Conservation (phyloP, 1,284 basidiomycete species). For the Porogramme epimiltina region DNA sequence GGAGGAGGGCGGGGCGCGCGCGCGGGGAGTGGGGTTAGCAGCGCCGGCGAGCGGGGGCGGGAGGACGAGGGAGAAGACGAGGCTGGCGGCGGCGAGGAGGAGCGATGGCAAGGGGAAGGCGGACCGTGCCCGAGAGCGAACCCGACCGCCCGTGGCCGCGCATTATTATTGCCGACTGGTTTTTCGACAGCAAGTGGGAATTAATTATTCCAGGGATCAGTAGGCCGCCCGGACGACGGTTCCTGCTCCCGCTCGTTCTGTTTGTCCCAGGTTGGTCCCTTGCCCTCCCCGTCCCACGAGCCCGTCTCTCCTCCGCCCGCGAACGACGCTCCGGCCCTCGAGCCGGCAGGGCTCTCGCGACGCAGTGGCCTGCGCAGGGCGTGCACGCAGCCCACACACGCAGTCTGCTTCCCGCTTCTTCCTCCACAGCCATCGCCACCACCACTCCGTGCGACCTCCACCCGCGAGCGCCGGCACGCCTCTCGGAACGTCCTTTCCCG, state of each 20-base stretch:
- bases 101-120: slow-evolving; percentile 25
- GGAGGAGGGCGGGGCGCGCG: not conserved
- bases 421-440: too few relatives aligned
- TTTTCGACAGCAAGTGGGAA: slow-evolving; percentile 16
- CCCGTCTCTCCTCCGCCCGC: not conserved
- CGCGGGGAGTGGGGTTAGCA: slow-evolving; percentile 1
- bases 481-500: slow-evolving; percentile 1
- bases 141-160: slow-evolving; percentile 21
- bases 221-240: slow-evolving; percentile 18
- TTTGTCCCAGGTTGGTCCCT: not conserved
- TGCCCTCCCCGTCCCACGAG: slow-evolving; percentile 2
- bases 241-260: slow-evolving; percentile 4
- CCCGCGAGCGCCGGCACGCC: not conserved
- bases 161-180: slow-evolving; percentile 24
- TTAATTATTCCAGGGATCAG: slow-evolving; percentile 23
- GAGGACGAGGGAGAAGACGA: slow-evolving; percentile 8
- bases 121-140: slow-evolving; percentile 29
- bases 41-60: not conserved
- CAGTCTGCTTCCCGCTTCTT: slow-evolving; percentile 1
- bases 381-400: not conserved
- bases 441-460: too few relatives aligned
- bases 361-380: too few relatives aligned
- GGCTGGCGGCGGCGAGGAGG: slow-evolving; percentile 20
- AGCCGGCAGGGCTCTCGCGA: too few relatives aligned
- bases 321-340: slow-evolving; percentile 13